These are phyloP conservation scores for Spathaspora gorwiae DNA, from an alignment of 805 yeast genomes.

Conservation along the genomic window DNA sequence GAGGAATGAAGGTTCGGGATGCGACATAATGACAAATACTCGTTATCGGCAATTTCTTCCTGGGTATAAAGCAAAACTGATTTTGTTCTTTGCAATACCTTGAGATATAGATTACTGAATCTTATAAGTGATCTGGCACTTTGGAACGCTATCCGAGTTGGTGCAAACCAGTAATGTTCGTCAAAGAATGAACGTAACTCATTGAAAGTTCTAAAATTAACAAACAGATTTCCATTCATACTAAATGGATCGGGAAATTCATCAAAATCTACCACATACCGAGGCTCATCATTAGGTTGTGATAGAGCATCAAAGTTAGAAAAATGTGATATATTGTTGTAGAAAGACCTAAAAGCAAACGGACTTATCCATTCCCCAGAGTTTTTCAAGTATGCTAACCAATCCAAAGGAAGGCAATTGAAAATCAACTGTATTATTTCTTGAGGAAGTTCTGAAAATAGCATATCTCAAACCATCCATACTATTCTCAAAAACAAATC, in stretches of 20 bases:
- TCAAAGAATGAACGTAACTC: not conserved
- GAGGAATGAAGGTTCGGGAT: not conserved
- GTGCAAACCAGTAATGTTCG: not conserved
- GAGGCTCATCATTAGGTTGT: not conserved
- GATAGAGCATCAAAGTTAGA: not conserved
- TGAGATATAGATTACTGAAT: too few species aligned
- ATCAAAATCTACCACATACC: not conserved
- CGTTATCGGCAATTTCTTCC: not conserved
- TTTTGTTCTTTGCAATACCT: not conserved
- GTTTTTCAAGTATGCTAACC: not conserved
- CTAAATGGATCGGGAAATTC: not conserved
- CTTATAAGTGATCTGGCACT: not conserved
- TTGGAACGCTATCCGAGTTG: not conserved
- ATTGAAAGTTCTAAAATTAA: not conserved
- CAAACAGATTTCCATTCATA: not conserved
- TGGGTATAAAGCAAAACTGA: not conserved
- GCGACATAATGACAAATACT: not conserved
- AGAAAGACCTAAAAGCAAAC: not conserved
- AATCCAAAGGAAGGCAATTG: not conserved
- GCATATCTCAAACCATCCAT: not conserved
- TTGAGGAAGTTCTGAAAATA: not conserved
- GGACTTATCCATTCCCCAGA: not conserved
- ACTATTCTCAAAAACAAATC: too few species aligned
- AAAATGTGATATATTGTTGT: not conserved
- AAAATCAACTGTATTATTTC: not conserved